Percentiles rank a stretch among this genome's conserved stretches.
Evolutionary conservation across 805 yeast species (phyloP).

Genomic region (Sugiyamaella lignohabitans): DNA sequence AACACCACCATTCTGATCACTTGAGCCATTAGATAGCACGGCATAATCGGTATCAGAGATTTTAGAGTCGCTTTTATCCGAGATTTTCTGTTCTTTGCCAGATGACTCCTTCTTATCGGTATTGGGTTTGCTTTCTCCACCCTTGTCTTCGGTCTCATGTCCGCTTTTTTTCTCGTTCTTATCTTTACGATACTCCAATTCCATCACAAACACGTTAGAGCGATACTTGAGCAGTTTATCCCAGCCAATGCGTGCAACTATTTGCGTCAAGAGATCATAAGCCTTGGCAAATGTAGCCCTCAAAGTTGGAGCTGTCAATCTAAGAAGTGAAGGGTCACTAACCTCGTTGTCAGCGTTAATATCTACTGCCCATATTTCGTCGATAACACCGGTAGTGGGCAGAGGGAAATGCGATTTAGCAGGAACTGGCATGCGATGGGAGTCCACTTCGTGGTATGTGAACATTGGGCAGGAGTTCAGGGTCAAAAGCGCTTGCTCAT

Average conservation of each 20-base stretch:
- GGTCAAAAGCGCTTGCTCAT: slow-evolving; percentile 53
- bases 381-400: slow-evolving; percentile 49
- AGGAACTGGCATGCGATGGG: slow-evolving; percentile 39
- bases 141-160: slow-evolving; percentile 17
- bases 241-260: slow-evolving; percentile 77
- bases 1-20: slow-evolving; percentile 2
- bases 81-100: background rate
- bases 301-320: slow-evolving; percentile 46
- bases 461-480: slow-evolving; percentile 74
- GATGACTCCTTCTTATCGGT: slow-evolving; percentile 8
- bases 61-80: background rate
- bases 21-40: slow-evolving; percentile 2
- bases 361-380: slow-evolving; percentile 41
- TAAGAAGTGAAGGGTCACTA: slow-evolving; percentile 43
- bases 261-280: slow-evolving; percentile 62
- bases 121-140: slow-evolving; percentile 6
- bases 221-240: slow-evolving; percentile 60
- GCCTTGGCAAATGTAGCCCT: slow-evolving; percentile 52
- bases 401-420: slow-evolving; percentile 42
- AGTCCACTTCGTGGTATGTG: slow-evolving; percentile 41
- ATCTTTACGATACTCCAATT: slow-evolving; percentile 49
- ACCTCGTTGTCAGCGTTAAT: slow-evolving; percentile 31
- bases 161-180: slow-evolving; percentile 17
- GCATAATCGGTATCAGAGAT: too few relatives aligned
- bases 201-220: slow-evolving; percentile 74